These are phyloP conservation scores for Musa troglodytarum DNA, from an alignment of 176 grass and related monocot species.

Conservation along the genomic window DNA sequence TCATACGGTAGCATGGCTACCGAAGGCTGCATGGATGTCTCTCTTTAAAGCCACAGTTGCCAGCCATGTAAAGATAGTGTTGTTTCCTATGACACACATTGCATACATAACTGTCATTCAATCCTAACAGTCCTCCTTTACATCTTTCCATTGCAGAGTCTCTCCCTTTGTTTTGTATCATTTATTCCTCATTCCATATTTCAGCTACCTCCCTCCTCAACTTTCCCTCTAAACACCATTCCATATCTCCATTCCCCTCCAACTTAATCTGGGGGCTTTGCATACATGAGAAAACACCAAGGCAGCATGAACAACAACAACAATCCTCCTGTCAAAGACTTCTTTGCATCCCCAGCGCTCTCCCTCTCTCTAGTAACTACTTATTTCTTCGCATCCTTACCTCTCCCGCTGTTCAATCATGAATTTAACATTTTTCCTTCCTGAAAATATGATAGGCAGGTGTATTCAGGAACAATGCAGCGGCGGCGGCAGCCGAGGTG, in stretches of 20 bases:
- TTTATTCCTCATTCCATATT: conserved; percentile 39
- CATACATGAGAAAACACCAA: neutral
- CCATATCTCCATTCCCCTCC: neutral
- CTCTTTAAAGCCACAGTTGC: neutral
- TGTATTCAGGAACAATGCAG: conserved; percentile 37
- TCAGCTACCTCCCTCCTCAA: neutral
- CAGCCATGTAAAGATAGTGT: neutral
- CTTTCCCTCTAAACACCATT: conserved; percentile 6
- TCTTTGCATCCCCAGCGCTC: conserved; percentile 68
- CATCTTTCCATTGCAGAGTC: conserved; percentile 7
- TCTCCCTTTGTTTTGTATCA: conserved; percentile 52
- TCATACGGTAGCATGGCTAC: too few species aligned
- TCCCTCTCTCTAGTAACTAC: conserved; percentile 72
- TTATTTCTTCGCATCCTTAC: neutral
- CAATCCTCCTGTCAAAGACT: conserved; percentile 43
- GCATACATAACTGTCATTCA: conserved; percentile 71
- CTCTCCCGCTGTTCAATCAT: neutral
- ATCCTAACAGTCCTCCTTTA: conserved; percentile 47
- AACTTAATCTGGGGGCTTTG: neutral
- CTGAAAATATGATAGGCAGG: conserved; percentile 40
- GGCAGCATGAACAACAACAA: conserved; percentile 39
- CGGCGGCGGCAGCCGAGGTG: conserved; percentile 21
- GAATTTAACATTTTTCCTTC: neutral
- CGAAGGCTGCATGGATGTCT: neutral
- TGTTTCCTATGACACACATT: neutral